Base-by-base conservation (phyloP, 1,284 basidiomycete species). In the Heliocybe sulcata region DNA sequence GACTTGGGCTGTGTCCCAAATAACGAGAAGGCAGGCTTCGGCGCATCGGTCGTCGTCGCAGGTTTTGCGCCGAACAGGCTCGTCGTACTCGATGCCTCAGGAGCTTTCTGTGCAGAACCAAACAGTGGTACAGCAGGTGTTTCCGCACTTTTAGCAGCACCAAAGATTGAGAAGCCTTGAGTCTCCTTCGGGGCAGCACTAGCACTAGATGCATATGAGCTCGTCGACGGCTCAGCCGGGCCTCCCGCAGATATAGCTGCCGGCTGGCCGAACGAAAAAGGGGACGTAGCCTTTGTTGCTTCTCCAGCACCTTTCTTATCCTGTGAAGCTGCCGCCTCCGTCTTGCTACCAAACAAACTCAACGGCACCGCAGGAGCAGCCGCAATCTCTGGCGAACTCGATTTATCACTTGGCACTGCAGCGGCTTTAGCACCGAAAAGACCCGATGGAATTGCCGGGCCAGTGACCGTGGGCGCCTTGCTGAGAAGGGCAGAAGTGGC, bases 401-500 rank as follows among this genome's bases (percentile, higher is more conserved):
- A 4, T 25, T 25, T 49, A 26, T 12, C 47, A n/a, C n/a, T n/a
- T n/a, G n/a, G n/a, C n/a, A n/a, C n/a, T n/a, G n/a, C n/a, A n/a
- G n/a, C n/a, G n/a, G n/a, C n/a, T n/a, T n/a, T n/a, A n/a, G n/a
- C n/a, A 42, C 38, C 16, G 23, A 49, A 25, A n/a, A n/a, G 47
- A 26, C 23, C 12, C 12, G 22, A 26, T 26, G 47, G 22, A 8
- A 56, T 23, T 35, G 55, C 45, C 2, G 64, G 64, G 9, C 61
- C 56, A 22, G 56, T 54, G 26, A 62, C 59, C 1, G 57, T 54
- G 6, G 63, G 56, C 16, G 72, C 55, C 57, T 72, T 69, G 38
- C 62, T 57, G 56, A 73, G 63, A 14, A 67, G 58, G 12, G 72
- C 61, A 0, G 75, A 71, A 48, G 57, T 68, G 11, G 73, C 69